Percentiles rank a stretch among this genome's conserved stretches.
phyloP scores from a whole-genome alignment of 768 basidiomycete genomes.

The Cantharellus anzutake region DNA sequence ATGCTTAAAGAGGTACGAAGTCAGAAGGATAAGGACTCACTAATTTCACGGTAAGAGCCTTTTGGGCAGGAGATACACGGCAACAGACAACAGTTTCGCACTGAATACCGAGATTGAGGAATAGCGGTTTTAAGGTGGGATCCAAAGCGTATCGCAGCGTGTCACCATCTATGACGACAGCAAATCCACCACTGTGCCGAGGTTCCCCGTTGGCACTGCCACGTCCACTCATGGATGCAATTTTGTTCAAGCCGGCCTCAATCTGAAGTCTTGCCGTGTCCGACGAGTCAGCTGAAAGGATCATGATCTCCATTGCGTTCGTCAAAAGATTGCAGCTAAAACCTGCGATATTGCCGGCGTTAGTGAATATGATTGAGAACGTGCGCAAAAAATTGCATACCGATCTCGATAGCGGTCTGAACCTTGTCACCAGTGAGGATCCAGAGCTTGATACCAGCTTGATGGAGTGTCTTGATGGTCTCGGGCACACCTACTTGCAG shows the following conservation, averaged over 20 bases:
- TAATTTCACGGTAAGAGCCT: conserved; percentile 88
- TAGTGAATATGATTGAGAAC: background rate
- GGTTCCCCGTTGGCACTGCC: conserved; percentile 38
- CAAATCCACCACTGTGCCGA: conserved; percentile 37
- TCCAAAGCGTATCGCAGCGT: conserved; percentile 68
- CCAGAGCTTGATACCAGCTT: conserved; percentile 95
- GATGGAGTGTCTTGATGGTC: conserved; percentile 78
- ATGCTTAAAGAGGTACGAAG: background rate
- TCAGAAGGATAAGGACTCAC: conserved; percentile 24
- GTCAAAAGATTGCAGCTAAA: conserved; percentile 92
- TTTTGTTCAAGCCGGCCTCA: conserved; percentile 86
- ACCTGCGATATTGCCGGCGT: conserved; percentile 17
- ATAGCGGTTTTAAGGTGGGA: conserved; percentile 59
- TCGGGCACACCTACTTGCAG: conserved; percentile 94
- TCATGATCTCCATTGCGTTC: conserved; percentile 92
- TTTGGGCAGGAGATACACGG: conserved; percentile 93
- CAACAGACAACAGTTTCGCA: conserved; percentile 98
- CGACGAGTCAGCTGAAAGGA: conserved; percentile 64
- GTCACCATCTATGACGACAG: conserved; percentile 92
- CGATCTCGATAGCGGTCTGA: conserved; percentile 97
- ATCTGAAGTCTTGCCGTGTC: conserved; percentile 69
- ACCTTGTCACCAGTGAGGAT: conserved; percentile 95
- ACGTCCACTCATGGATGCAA: conserved; percentile 68
- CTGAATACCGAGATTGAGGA: conserved; percentile 83
- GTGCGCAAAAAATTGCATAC: conserved; percentile 13